These are phyloP conservation scores for Paraphaeosphaeria sporulosa DNA, from an alignment of 2,329 filamentous ascomycete species.

Conservation along the genomic window DNA sequence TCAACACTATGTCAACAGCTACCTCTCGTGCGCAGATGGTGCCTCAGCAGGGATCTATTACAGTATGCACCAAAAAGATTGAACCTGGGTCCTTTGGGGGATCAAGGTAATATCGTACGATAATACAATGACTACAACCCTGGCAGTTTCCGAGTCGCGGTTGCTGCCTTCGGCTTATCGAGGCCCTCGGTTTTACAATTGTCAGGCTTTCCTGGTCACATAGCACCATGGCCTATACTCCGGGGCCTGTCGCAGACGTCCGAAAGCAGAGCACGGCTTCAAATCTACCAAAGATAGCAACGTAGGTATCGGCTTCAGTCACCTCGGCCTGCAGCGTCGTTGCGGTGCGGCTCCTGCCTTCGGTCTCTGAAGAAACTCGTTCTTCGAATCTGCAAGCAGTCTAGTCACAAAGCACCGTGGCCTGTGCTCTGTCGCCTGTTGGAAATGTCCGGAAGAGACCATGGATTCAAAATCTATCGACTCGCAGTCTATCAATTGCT, in stretches of 20 bases:
- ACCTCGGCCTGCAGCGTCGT: no score
- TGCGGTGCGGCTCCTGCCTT: no score
- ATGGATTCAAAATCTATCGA: background rate
- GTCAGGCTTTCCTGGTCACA: background rate
- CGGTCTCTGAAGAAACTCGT: no score
- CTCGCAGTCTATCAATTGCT: background rate
- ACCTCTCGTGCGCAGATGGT: background rate
- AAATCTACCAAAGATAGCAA: no score
- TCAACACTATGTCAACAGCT: background rate
- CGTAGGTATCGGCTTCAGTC: no score
- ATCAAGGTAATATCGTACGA: background rate
- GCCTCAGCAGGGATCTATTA: background rate
- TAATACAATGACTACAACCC: background rate
- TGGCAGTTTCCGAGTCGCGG: background rate
- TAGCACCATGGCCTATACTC: background rate
- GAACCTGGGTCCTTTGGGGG: background rate
- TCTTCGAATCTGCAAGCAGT: no score
- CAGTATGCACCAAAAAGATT: background rate
- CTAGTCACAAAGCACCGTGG: no score
- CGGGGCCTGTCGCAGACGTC: background rate
- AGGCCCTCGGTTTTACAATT: background rate
- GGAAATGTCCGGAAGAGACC: background rate
- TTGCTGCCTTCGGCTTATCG: background rate
- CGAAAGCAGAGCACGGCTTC: background rate
- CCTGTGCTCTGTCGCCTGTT: background rate